Percentiles rank a stretch among this genome's conserved stretches.
Evolutionary conservation across 1,139 yeast species (phyloP).

Genomic region (Kodamaea alishanica): DNA sequence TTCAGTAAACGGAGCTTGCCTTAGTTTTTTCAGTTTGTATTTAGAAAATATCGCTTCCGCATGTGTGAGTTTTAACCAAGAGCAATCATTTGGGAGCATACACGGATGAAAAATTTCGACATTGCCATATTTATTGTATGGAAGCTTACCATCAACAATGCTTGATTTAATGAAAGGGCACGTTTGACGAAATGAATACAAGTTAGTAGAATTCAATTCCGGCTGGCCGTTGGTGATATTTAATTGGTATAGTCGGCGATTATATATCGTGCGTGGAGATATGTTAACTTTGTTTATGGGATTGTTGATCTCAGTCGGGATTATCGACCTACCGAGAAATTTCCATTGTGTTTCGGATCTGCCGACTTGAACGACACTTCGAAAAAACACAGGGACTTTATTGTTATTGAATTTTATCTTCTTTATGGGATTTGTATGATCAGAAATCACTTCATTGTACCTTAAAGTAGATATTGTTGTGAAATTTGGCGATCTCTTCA

Average conservation of each 20-base stretch:
- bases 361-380: conserved; percentile 25
- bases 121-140: conserved; percentile 34
- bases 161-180: conserved; percentile 23
- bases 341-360: conserved; percentile 41
- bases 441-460: conserved; percentile 27
- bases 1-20: conserved; percentile 4
- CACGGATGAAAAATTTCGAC: conserved; percentile 29
- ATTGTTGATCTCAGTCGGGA: conserved; percentile 15
- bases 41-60: conserved; percentile 22
- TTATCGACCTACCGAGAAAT: conserved; percentile 33
- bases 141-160: conserved; percentile 18
- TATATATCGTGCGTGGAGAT: conserved; percentile 24
- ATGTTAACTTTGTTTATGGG: conserved; percentile 21
- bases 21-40: conserved; percentile 10
- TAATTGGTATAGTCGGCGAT: conserved; percentile 19
- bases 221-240: conserved; percentile 20
- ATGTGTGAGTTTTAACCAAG: conserved; percentile 27
- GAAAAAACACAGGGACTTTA: conserved; percentile 23
- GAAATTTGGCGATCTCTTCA: conserved; percentile 32
- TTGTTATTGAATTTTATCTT: conserved; percentile 15
- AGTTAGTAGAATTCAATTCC: conserved; percentile 20
- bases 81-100: conserved; percentile 34
- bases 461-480: conserved; percentile 25
- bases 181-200: conserved; percentile 33
- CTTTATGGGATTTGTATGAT: conserved; percentile 14